Conservation (phyloP, 1,284 basidiomycete genomes). For the Ceratobasidium sp. region DNA sequence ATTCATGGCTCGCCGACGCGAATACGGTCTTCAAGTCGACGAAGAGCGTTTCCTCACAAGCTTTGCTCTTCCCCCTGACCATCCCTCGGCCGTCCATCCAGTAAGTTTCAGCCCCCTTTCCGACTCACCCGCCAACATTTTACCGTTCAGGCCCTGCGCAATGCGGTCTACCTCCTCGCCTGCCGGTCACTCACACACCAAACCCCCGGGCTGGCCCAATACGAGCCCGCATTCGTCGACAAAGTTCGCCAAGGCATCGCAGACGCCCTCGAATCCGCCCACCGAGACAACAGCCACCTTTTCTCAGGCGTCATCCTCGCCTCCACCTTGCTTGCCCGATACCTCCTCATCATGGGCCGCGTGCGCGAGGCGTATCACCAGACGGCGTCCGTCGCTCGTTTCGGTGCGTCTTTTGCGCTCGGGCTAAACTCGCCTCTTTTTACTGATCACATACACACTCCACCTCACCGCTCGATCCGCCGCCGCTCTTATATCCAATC, state of each 20-base stretch:
- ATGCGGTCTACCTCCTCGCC: conserved; percentile 30
- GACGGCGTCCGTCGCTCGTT: conserved; percentile 24
- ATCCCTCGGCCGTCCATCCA: conserved; percentile 20
- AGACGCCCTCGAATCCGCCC: conserved; percentile 17
- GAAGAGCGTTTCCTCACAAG: conserved; percentile 22
- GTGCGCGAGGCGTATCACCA: conserved; percentile 33
- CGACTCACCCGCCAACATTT: not conserved
- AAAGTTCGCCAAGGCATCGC: conserved; percentile 34
- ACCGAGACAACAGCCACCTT: conserved; percentile 3
- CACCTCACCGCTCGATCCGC: too few relatives aligned
- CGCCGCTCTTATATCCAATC: too few relatives aligned
- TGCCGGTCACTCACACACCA: conserved; percentile 21
- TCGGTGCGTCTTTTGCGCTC: conserved; percentile 13
- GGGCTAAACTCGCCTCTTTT: too few relatives aligned
- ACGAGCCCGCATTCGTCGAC: conserved; percentile 25
- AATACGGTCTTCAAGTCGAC: conserved; percentile 26
- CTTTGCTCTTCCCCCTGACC: conserved; percentile 35
- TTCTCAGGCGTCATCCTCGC: conserved; percentile 31
- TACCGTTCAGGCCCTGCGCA: conserved; percentile 18
- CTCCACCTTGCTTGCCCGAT: conserved; percentile 24
- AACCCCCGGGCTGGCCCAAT: conserved; percentile 26
- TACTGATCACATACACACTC: too few relatives aligned
- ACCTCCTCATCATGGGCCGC: conserved; percentile 35
- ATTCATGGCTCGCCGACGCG: conserved; percentile 36
- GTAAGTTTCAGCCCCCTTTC: not conserved